These are phyloP conservation scores for Peronospora belbahrii DNA, from an alignment of 352 stramenopile species.

Conservation along the genomic window DNA sequence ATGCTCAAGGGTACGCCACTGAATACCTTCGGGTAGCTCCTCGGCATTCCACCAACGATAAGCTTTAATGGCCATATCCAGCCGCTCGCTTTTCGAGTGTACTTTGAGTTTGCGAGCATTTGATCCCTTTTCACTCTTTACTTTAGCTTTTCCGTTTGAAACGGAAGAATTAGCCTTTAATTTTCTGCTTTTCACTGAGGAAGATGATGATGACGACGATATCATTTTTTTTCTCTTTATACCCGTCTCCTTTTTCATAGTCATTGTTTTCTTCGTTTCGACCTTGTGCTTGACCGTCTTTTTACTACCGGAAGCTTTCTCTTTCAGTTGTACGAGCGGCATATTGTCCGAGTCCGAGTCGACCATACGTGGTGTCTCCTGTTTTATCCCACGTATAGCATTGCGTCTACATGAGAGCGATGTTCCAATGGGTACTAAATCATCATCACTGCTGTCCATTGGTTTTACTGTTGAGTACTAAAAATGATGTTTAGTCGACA, in stretches of 20 bases:
- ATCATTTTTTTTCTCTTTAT: constrained; percentile 59
- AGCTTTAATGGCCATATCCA: constrained; percentile 96
- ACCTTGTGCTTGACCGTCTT: constrained; percentile 13
- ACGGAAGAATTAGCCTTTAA: constrained; percentile 19
- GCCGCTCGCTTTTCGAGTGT: constrained; percentile 88
- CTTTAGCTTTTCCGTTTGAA: constrained; percentile 29
- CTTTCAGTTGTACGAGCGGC: constrained; percentile 80
- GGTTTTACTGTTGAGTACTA: not conserved
- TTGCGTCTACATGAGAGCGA: constrained; percentile 6
- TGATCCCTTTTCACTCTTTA: constrained; percentile 39
- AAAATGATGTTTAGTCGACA: constrained; percentile 1
- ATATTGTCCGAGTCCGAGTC: constrained; percentile 69
- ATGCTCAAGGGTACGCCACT: constrained; percentile 99
- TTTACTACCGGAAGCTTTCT: constrained; percentile 51
- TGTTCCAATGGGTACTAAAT: constrained; percentile 50
- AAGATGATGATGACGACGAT: constrained; percentile 14
- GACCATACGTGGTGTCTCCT: constrained; percentile 22
- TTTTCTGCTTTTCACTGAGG: constrained; percentile 39
- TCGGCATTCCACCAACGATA: constrained; percentile 99
- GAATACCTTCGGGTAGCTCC: constrained; percentile 89
- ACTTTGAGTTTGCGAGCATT: constrained; percentile 88
- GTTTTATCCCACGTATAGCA: constrained; percentile 20
- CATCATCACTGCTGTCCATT: constrained; percentile 75
- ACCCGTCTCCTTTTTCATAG: constrained; percentile 43
- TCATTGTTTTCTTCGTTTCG: constrained; percentile 21